These are phyloP conservation scores for Picea glauca DNA, from an alignment of 75 land plant species.

Conservation along the genomic window DNA sequence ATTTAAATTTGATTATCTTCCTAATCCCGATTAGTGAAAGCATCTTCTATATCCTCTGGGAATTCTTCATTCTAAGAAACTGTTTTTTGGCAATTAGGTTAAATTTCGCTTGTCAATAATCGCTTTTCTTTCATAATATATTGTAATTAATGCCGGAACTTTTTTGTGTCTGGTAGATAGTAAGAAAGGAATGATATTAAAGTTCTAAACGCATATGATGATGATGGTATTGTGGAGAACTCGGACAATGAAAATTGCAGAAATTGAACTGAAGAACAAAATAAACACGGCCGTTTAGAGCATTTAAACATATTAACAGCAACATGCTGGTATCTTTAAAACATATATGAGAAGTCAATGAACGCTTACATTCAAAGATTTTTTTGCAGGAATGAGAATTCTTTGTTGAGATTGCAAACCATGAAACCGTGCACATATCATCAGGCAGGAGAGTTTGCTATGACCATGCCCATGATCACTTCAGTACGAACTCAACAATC, in stretches of 20 bases:
- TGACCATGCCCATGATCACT: neutral
- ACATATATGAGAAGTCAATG: neutral
- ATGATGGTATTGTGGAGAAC: neutral
- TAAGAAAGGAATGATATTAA: neutral
- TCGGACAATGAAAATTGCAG: neutral
- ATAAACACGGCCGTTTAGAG: neutral
- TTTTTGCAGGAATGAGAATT: neutral
- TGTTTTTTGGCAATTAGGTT: neutral
- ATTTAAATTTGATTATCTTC: neutral
- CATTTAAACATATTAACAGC: neutral
- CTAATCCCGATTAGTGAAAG: neutral
- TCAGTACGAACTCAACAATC: neutral
- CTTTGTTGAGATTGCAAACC: neutral
- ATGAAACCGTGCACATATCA: neutral
- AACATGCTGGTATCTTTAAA: neutral
- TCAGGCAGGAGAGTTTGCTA: slow-evolving; percentile 8
- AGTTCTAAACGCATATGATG: neutral
- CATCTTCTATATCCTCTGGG: no score
- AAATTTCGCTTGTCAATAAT: neutral
- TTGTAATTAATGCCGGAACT: neutral
- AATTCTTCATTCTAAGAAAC: neutral
- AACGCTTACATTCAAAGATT: neutral
- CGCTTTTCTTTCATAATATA: neutral
- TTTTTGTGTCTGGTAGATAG: neutral
- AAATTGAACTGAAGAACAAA: neutral